Percentiles rank a stretch among this genome's conserved stretches.
These are phyloP conservation scores for Alternaria sp. DNA, from an alignment of 2,329 filamentous ascomycete species.

Conservation along the genomic window DNA sequence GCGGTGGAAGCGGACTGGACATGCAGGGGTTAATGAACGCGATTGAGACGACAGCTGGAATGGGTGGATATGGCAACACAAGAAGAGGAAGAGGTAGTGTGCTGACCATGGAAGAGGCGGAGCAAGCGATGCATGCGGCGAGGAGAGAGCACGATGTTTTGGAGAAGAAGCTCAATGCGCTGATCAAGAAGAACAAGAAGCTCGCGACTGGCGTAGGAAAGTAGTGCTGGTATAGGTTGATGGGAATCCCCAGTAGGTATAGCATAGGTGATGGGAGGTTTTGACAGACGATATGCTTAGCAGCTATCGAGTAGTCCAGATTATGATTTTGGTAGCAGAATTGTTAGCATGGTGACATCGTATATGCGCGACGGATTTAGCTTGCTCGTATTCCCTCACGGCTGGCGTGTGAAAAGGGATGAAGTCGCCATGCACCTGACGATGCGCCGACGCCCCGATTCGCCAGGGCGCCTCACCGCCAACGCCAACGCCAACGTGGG, in stretches of 20 bases:
- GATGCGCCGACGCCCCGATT: constrained; percentile 17
- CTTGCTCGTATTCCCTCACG: constrained; percentile 4
- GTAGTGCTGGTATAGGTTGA: neutral
- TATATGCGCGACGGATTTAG: neutral
- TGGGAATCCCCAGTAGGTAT: neutral
- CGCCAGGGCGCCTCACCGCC: constrained; percentile 33
- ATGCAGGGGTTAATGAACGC: constrained; percentile 34
- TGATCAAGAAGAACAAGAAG: constrained; percentile 49
- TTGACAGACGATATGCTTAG: neutral
- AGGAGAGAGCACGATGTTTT: constrained; percentile 45
- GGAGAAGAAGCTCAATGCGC: constrained; percentile 43
- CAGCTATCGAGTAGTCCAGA: neutral
- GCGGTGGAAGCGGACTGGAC: constrained; percentile 18
- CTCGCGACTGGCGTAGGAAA: constrained; percentile 15
- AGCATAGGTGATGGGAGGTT: neutral
- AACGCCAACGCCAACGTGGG: constrained; percentile 23
- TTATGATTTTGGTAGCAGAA: neutral
- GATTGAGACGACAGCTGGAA: constrained; percentile 4
- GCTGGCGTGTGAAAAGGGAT: constrained; percentile 16
- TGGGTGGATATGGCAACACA: constrained; percentile 1
- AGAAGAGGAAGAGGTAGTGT: constrained; percentile 33
- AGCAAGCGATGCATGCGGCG: constrained; percentile 42
- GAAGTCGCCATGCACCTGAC: constrained; percentile 22
- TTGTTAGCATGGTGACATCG: neutral
- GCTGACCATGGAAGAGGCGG: constrained; percentile 44